These are phyloP conservation scores for Xylaria polymorpha DNA, from an alignment of 2,329 filamentous ascomycete genomes.

Conservation along the genomic window DNA sequence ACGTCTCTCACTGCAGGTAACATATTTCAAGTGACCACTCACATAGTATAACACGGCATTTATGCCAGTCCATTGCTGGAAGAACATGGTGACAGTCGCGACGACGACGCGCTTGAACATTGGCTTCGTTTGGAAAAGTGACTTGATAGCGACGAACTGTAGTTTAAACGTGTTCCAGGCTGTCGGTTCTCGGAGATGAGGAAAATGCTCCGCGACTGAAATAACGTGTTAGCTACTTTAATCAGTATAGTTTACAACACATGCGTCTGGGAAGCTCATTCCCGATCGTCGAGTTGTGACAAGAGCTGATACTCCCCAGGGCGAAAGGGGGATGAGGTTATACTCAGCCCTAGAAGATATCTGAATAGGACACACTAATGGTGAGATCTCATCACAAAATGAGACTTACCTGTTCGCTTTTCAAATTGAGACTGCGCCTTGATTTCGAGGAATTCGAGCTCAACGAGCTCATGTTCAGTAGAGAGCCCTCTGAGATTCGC, in stretches of 20 bases:
- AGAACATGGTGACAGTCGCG: conserved; percentile 72
- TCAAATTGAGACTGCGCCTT: conserved; percentile 83
- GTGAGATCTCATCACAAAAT: not conserved
- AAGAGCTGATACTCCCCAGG: not conserved
- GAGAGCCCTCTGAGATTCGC: conserved; percentile 72
- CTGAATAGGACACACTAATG: not conserved
- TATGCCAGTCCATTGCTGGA: conserved; percentile 65
- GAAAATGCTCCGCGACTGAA: conserved; percentile 71
- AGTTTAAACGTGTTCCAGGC: conserved; percentile 73
- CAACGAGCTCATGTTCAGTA: conserved; percentile 73
- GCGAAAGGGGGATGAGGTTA: not conserved
- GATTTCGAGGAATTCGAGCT: conserved; percentile 85
- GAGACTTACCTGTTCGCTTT: conserved; percentile 64
- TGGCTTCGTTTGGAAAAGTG: conserved; percentile 71
- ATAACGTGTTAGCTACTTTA: conserved; percentile 9
- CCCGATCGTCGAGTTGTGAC: not conserved
- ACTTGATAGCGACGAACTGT: conserved; percentile 74
- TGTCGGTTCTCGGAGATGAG: conserved; percentile 69
- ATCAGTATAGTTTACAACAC: not conserved
- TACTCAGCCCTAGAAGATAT: not conserved
- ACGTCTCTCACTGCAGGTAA: not conserved
- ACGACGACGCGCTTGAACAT: conserved; percentile 76
- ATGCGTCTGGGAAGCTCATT: not conserved
- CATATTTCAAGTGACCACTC: not conserved
- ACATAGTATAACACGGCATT: conserved; percentile 66